Evolutionary conservation across 192 early-diverging fungal genomes (phyloP), one percentile per base, ranked within the genome.

Genomic region (Irineochytrium annulatum): DNA sequence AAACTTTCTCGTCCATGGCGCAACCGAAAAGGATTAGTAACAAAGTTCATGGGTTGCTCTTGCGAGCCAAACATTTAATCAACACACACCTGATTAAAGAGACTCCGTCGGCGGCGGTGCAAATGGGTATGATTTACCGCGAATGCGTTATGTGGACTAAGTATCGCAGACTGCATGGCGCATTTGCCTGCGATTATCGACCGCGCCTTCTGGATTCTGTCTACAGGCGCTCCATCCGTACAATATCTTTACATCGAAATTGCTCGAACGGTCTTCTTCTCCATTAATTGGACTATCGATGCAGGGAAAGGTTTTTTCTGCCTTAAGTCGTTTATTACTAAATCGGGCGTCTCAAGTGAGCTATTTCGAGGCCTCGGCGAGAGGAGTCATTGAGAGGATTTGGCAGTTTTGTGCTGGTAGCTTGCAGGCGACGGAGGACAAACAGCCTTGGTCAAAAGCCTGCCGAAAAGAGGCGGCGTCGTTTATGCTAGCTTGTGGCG

Each of bases 41-140:
- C 68, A 77, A 75, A 49, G 69, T 82, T 20, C 93, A 95, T 55
- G 93, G 93, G 13, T 59, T 70, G 46, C 70, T 92, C 33, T 71
- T 91, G 33, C 89, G 90, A 62, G 77, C 86, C 19, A 80, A 85
- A 56, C 81, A 83, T 60, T 68, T 94, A 28, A 52, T 93, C 27
- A 73, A 83, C 41, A 82, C 83, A 22, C 87, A 87, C 41, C 67
- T 88, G 11, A 63, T 70, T 30, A 72, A 70, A 24, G 71, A 78
- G 31, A 59, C 49, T 11, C 54, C 72, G 22, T 68, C 66, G 19
- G 52, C 52, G 46, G 67, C 77, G 52, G 60, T 76, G 14, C 65
- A 77, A 33, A 58, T 59, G 2, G 77, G 81, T 59, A 34, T 24
- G 43, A 22, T 33, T 14, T 19, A 30, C 27, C 29, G 24, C n/a